Evolutionary conservation across 2,329 filamentous ascomycete genomes (phyloP), one percentile per base, ranked within the genome.

Genomic region (Grosmannia penicillata): DNA sequence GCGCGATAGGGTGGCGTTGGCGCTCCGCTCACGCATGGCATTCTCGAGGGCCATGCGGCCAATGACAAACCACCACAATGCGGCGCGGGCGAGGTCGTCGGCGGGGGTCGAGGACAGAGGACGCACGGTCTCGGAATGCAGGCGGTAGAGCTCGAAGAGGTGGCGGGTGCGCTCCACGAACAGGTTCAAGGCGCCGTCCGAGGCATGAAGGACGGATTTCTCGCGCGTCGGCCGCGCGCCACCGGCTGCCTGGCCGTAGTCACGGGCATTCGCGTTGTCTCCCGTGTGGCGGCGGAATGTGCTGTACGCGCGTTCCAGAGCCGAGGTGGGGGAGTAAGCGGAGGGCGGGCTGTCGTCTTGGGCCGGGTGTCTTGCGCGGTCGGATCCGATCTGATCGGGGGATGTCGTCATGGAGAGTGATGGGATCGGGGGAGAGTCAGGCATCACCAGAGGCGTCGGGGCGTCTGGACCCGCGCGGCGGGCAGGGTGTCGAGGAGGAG

Each of bases 41-140:
- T 61, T 57, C 54, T 94, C 87, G 37, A 94, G 65, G 9, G 77
- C 75, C 51, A 78, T 73, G 44, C 86, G 77, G 17, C 86, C 87
- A 48, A 75, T 80, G 33, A 93, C 54, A 51, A 94, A 93, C 87
- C 87, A 95, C 87, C 87, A 95, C 1, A 83, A 63, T 4, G 75
- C 78, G 19, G 77, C 78, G 41, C 82, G 71, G 9, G 80, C 66
- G 62, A 87, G 79, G 43, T 85, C 74, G 33, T 69, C 65, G 1
- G 79, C 66, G 0, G 74, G 63, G 36, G 73, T 78, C 23, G 70
- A 66, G 39, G 72, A 66, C 5, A 86, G 54, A 0, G 82, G 75
- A 45, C 73, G 76, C 23, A 78, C 65, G 24, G 77, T 71, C 54
- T 93, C 83, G 0, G 85, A 78, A 41, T 87, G 82, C 31, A 89